These are phyloP conservation scores for Colletotrichum shisoi DNA, from an alignment of 2,329 filamentous ascomycete species.

Conservation along the genomic window DNA sequence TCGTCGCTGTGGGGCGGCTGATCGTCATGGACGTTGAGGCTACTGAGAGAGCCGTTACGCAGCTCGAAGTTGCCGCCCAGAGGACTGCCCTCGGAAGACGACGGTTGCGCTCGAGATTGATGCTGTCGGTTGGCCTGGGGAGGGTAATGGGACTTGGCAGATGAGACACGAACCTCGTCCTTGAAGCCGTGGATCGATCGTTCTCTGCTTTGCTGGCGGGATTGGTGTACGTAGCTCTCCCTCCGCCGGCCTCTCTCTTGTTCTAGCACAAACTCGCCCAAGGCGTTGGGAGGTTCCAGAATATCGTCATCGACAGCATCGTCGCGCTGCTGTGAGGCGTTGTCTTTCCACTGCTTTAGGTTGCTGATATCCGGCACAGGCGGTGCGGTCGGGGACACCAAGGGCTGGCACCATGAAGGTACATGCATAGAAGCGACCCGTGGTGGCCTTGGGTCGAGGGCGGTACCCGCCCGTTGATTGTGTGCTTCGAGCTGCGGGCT, in stretches of 20 bases:
- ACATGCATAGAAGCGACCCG: constrained; percentile 14
- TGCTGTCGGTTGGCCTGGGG: constrained; percentile 36
- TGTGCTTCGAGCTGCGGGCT: constrained; percentile 7
- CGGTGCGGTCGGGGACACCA: constrained; percentile 45
- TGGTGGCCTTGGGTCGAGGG: constrained; percentile 1
- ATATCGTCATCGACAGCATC: constrained; percentile 9
- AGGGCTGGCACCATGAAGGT: constrained; percentile 41
- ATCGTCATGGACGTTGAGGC: constrained; percentile 1
- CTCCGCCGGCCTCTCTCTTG: constrained; percentile 28
- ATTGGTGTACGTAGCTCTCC: constrained; percentile 38
- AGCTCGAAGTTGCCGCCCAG: constrained; percentile 20
- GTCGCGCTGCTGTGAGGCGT: constrained; percentile 4
- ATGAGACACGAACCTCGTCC: constrained; percentile 34
- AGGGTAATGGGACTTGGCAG: constrained; percentile 38
- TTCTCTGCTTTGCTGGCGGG: constrained; percentile 37
- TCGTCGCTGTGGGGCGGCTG: constrained; percentile 17
- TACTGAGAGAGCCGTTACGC: constrained; percentile 18
- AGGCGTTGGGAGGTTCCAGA: constrained; percentile 16
- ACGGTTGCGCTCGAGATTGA: constrained; percentile 21
- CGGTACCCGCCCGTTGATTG: background rate
- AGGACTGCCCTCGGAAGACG: constrained; percentile 25
- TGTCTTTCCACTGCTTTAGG: constrained; percentile 46
- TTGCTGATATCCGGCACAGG: constrained; percentile 46
- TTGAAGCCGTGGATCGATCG: constrained; percentile 34
- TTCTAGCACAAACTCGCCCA: constrained; percentile 28